Evolutionary conservation across 2,329 filamentous ascomycete species (phyloP).

Genomic region (Aspergillus felis): DNA sequence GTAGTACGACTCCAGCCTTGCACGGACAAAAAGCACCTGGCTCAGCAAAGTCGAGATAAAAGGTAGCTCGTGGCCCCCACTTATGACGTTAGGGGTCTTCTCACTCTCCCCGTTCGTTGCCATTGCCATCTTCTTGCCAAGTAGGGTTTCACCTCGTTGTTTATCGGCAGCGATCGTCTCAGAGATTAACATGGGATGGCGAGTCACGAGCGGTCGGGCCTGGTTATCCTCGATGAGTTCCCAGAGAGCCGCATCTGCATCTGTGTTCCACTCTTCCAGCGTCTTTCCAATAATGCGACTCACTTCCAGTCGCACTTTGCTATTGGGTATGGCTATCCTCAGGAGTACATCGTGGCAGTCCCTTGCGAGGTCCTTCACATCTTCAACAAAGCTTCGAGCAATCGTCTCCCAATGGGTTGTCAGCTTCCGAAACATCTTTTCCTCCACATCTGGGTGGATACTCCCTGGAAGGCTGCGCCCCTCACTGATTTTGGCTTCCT

Average conservation of each 20-base stretch:
- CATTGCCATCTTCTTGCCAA: too few relatives aligned
- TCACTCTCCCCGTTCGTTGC: too few relatives aligned
- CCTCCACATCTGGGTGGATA: conserved; percentile 13
- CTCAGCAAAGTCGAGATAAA: conserved; percentile 1
- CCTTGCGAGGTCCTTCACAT: conserved; percentile 2
- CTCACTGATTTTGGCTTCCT: conserved; percentile 8
- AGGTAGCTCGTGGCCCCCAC: too few relatives aligned
- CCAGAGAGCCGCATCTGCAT: conserved; percentile 2
- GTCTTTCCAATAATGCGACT: not conserved
- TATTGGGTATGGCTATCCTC: conserved; percentile 10
- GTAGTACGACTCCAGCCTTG: conserved; percentile 7
- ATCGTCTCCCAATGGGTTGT: conserved; percentile 8
- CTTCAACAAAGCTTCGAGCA: conserved; percentile 1
- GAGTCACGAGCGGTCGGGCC: conserved; percentile 3
- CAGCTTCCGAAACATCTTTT: conserved; percentile 6
- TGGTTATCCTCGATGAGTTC: conserved; percentile 12
- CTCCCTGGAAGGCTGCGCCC: conserved; percentile 10
- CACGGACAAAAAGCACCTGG: conserved; percentile 6
- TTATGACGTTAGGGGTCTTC: too few relatives aligned
- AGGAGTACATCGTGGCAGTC: conserved; percentile 6
- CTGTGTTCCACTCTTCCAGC: conserved; percentile 7
- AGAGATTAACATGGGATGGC: not conserved
- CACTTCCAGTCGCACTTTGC: conserved; percentile 8
- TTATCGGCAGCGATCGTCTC: not conserved
- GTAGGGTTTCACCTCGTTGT: too few relatives aligned